These are phyloP conservation scores for Discostella stelligeroides DNA, from an alignment of 108 stramenopile species.

Conservation along the genomic window DNA sequence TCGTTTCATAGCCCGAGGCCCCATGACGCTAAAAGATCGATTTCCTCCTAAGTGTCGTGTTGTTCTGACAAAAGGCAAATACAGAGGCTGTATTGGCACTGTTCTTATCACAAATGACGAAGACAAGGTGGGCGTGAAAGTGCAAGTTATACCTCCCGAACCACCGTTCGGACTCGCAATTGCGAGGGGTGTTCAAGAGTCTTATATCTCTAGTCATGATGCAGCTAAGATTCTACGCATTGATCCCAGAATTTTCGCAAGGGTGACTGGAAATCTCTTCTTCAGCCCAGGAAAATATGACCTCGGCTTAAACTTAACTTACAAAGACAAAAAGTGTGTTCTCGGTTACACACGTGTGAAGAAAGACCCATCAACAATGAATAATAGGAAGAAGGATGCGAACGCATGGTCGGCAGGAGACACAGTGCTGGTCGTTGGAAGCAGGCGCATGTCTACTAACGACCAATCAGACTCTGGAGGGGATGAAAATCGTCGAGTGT, in stretches of 20 bases:
- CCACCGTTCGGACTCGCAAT: slow-evolving; percentile 92
- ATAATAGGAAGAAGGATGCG: slow-evolving; percentile 42
- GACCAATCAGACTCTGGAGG: slow-evolving; percentile 48
- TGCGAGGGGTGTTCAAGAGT: slow-evolving; percentile 81
- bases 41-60: slow-evolving; percentile 83
- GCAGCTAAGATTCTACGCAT: slow-evolving; percentile 87
- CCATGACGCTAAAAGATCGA: slow-evolving; percentile 78
- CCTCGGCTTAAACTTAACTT: slow-evolving; percentile 94
- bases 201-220: slow-evolving; percentile 77
- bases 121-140: slow-evolving; percentile 83
- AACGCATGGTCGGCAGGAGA: slow-evolving; percentile 88
- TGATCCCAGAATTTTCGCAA: slow-evolving; percentile 77
- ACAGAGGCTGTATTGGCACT: slow-evolving; percentile 73
- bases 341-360: slow-evolving; percentile 87
- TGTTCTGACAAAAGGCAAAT: slow-evolving; percentile 72
- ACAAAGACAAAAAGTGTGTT: slow-evolving; percentile 76
- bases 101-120: slow-evolving; percentile 72
- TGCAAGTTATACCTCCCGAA: slow-evolving; percentile 82
- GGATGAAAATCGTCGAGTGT: slow-evolving; percentile 51
- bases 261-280: slow-evolving; percentile 80
- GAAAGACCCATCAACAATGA: slow-evolving; percentile 18
- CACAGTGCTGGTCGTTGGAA: slow-evolving; percentile 80
- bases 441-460: slow-evolving; percentile 42
- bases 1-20: slow-evolving; percentile 88
- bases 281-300: slow-evolving; percentile 88